Percentiles rank a stretch among this genome's conserved stretches.
phyloP scores from a whole-genome alignment of 2,329 filamentous ascomycete genomes.

The Trichothecium roseum region DNA sequence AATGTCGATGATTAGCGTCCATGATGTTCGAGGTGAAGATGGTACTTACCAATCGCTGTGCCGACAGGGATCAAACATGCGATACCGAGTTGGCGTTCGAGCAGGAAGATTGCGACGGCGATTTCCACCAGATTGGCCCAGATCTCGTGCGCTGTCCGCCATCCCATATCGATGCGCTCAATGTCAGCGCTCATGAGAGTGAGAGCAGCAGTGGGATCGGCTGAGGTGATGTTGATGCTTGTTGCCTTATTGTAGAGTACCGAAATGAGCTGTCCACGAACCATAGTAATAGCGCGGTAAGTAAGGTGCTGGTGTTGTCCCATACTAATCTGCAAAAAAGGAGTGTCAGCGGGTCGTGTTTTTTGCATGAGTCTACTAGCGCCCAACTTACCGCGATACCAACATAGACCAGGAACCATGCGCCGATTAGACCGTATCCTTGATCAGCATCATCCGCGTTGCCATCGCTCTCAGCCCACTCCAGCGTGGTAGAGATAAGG shows the following conservation, averaged over 20 bases:
- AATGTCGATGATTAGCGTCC: neutral
- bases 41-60: constrained; percentile 12
- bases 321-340: constrained; percentile 9
- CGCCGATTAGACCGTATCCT: constrained; percentile 13
- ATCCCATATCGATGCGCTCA: constrained; percentile 12
- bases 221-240: constrained; percentile 5
- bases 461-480: constrained; percentile 10
- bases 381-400: constrained; percentile 11
- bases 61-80: constrained; percentile 34
- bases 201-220: constrained; percentile 10
- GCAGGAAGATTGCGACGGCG: constrained; percentile 14
- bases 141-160: constrained; percentile 12
- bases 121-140: constrained; percentile 15
- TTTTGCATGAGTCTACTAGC: neutral
- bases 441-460: constrained; percentile 5
- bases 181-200: constrained; percentile 17
- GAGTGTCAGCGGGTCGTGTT: neutral
- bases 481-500: constrained; percentile 12
- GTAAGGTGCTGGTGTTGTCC: constrained; percentile 13
- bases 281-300: constrained; percentile 12
- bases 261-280: constrained; percentile 15
- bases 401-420: constrained; percentile 14
- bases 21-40: neutral
- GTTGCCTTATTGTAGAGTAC: constrained; percentile 16
- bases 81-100: constrained; percentile 25